Evolutionary conservation across 2,329 filamentous ascomycete genomes (phyloP).

Genomic region (Pseudocercospora fuligena): DNA sequence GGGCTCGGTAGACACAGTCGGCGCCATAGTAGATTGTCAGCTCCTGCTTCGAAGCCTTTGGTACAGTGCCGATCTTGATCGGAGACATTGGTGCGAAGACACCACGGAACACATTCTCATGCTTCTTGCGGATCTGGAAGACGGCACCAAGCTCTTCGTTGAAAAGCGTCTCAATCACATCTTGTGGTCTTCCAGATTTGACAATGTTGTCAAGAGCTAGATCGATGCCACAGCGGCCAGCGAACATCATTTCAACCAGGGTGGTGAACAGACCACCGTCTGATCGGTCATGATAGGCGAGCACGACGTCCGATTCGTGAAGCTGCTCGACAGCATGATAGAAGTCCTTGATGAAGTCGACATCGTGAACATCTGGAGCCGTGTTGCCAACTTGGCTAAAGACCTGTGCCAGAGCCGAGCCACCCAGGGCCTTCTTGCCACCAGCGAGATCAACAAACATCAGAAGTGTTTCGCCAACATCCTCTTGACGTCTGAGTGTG

Average conservation of each 20-base stretch:
- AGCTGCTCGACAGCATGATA: slow-evolving; percentile 81
- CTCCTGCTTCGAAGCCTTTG: slow-evolving; percentile 71
- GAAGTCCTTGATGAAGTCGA: slow-evolving; percentile 82
- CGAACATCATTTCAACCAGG: slow-evolving; percentile 96
- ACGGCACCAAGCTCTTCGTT: slow-evolving; percentile 95
- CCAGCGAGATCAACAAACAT: slow-evolving; percentile 89
- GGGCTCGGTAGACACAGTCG: slow-evolving; percentile 69
- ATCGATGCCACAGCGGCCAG: slow-evolving; percentile 85
- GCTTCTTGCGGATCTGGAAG: slow-evolving; percentile 86
- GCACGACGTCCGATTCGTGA: slow-evolving; percentile 71
- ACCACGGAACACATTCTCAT: slow-evolving; percentile 83
- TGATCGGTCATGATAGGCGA: slow-evolving; percentile 93
- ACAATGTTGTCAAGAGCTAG: slow-evolving; percentile 79
- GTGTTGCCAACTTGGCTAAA: slow-evolving; percentile 85
- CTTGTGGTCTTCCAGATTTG: slow-evolving; percentile 59
- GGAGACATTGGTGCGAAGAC: slow-evolving; percentile 87
- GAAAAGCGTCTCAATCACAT: slow-evolving; percentile 80
- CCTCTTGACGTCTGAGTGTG: slow-evolving; percentile 77
- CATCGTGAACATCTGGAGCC: slow-evolving; percentile 82
- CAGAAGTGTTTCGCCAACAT: slow-evolving; percentile 85
- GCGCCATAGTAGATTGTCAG: slow-evolving; percentile 75
- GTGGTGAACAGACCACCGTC: slow-evolving; percentile 93
- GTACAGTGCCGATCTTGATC: slow-evolving; percentile 80
- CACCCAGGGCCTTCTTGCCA: slow-evolving; percentile 81
- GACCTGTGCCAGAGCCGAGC: slow-evolving; percentile 87